A percentile compares a stretch with the other conserved stretches of the same genome.
Evolutionary conservation across 129 eudicot species (phyloP).

Genomic region (Chrysanthemum seticuspe): DNA sequence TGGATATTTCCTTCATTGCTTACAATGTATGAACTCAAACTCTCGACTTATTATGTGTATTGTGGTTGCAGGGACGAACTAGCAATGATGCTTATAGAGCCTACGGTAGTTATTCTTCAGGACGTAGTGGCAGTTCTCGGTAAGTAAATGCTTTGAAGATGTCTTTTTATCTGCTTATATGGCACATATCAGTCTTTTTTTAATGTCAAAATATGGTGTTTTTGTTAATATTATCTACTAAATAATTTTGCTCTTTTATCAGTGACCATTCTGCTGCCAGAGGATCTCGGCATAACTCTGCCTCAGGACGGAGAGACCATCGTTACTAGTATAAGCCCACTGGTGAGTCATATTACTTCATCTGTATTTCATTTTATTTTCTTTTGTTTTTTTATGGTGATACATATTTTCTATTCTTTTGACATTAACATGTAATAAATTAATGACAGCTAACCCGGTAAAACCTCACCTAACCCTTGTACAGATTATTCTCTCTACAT

Average conservation of each 20-base stretch:
- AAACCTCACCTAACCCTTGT: neutral
- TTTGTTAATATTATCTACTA: neutral
- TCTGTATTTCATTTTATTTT: neutral
- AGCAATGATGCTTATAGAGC: slow-evolving; percentile 50
- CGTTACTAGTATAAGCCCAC: slow-evolving; percentile 6
- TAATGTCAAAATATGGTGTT: neutral
- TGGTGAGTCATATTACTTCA: neutral
- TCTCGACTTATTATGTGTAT: no score
- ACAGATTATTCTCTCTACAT: neutral
- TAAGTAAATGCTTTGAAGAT: slow-evolving; percentile 25
- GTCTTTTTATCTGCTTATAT: neutral
- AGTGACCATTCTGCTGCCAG: slow-evolving; percentile 1
- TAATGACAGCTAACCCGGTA: neutral
- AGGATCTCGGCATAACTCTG: slow-evolving; percentile 3
- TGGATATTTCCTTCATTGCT: neutral
- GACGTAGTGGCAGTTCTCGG: slow-evolving; percentile 72
- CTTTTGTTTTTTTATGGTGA: neutral
- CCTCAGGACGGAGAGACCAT: slow-evolving; percentile 1
- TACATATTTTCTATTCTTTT: neutral
- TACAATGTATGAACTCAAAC: neutral
- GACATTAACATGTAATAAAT: slow-evolving; percentile 1
- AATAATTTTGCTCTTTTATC: slow-evolving; percentile 4
- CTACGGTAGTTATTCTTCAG: slow-evolving; percentile 63
- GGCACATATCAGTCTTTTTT: neutral
- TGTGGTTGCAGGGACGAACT: slow-evolving; percentile 47